Conservation (phyloP, 306 rosid genomes). For the Vigna mungo region DNA sequence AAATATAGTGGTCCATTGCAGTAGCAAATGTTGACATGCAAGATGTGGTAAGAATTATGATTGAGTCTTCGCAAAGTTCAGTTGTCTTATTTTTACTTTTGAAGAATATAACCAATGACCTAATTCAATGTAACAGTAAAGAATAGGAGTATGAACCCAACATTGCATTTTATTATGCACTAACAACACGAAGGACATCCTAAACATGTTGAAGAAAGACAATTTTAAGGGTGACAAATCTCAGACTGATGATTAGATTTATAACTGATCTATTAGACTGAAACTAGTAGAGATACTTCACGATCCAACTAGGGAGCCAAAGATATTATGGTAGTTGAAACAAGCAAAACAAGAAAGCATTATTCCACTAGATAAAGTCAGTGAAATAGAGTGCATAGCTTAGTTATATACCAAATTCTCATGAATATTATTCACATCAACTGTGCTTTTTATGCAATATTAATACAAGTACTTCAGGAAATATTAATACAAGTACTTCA, state of each 20-base stretch:
- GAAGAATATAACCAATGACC: slow-evolving; percentile 1
- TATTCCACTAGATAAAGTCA: not conserved
- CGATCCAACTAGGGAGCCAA: not conserved
- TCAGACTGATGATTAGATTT: not conserved
- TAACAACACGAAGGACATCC: not conserved
- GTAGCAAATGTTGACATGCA: slow-evolving; percentile 2
- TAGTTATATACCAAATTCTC: not conserved
- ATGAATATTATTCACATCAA: not conserved
- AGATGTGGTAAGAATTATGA: slow-evolving; percentile 24
- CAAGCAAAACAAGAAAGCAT: not conserved
- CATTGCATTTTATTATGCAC: not conserved
- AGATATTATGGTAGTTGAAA: not conserved
- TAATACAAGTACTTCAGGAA: slow-evolving; percentile 15
- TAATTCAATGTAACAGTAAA: slow-evolving; percentile 22
- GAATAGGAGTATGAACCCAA: not conserved
- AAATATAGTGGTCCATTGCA: not conserved
- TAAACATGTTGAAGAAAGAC: not conserved
- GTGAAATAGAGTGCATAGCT: not conserved
- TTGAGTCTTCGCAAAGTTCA: slow-evolving; percentile 10
- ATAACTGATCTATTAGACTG: not conserved
- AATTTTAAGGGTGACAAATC: not conserved
- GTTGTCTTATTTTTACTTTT: slow-evolving; percentile 45
- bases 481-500: slow-evolving; percentile 1
- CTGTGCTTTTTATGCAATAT: not conserved
- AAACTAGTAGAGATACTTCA: not conserved